phyloP scores from a whole-genome alignment of 163 green algal genomes.

The Chloromonas sp. region DNA sequence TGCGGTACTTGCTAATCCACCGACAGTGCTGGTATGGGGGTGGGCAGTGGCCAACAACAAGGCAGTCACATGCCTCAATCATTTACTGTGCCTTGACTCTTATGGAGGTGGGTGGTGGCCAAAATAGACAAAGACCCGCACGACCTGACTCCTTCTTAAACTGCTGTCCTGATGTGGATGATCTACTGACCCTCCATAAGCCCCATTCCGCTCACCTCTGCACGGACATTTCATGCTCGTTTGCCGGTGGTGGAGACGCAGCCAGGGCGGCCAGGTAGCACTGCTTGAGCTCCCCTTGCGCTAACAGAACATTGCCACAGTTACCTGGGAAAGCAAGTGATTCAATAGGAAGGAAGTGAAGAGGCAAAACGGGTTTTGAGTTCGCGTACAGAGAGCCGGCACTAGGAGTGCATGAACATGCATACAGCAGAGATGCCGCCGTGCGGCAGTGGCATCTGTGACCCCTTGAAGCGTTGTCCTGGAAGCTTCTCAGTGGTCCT shows the following conservation, averaged over 20 bases:
- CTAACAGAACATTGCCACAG: slow-evolving; percentile 65
- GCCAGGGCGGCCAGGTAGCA: slow-evolving; percentile 42
- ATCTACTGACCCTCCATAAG: too few relatives aligned
- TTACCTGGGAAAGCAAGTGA: slow-evolving; percentile 20
- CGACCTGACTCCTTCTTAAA: background rate
- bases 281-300: slow-evolving; percentile 49
- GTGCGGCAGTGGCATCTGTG: too few relatives aligned
- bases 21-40: background rate
- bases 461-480: too few relatives aligned
- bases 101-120: background rate
- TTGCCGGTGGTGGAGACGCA: slow-evolving; percentile 13
- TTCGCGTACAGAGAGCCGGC: too few relatives aligned
- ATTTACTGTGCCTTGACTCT: background rate
- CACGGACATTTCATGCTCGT: slow-evolving; percentile 13
- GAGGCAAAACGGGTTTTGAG: too few relatives aligned
- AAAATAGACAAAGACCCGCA: background rate
- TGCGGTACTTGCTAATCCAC: too few relatives aligned
- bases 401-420: too few relatives aligned
- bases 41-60: background rate
- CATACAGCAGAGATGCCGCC: too few relatives aligned
- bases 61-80: background rate
- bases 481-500: too few relatives aligned
- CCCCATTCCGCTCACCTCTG: slow-evolving; percentile 5
- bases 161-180: too few relatives aligned
- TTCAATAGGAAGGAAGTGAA: too few relatives aligned